Conservation (phyloP, 1,284 basidiomycete species). For the Malassezia brasiliensis region DNA sequence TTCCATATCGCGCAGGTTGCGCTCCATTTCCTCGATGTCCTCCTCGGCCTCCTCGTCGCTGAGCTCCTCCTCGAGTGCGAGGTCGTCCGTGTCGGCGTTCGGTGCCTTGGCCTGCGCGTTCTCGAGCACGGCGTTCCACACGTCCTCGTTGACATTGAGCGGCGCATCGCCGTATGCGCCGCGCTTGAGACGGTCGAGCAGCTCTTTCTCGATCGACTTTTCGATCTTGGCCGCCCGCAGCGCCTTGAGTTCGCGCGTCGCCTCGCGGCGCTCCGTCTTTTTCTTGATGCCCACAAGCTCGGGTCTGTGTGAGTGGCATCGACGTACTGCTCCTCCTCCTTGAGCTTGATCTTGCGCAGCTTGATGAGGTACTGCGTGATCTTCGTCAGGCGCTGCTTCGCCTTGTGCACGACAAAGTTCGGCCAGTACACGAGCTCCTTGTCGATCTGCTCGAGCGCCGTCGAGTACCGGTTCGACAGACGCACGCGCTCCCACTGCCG, state of each 20-base stretch:
- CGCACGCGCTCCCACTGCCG: slow-evolving; percentile 95
- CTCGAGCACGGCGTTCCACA: slow-evolving; percentile 64
- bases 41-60: slow-evolving; percentile 41
- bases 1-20: slow-evolving; percentile 31
- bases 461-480: slow-evolving; percentile 85
- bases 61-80: slow-evolving; percentile 41
- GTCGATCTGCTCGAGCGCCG: slow-evolving; percentile 72
- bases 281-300: slow-evolving; percentile 92
- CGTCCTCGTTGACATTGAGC: slow-evolving; percentile 92
- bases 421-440: slow-evolving; percentile 93
- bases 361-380: slow-evolving; percentile 99
- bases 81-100: slow-evolving; percentile 17
- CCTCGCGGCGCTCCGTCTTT: slow-evolving; percentile 90
- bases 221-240: slow-evolving; percentile 75
- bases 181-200: slow-evolving; percentile 84
- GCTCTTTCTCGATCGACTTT: slow-evolving; percentile 87
- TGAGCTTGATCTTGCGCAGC: slow-evolving; percentile 79
- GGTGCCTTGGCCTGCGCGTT: slow-evolving; percentile 17
- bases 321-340: slow-evolving; percentile 64
- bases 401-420: slow-evolving; percentile 92
- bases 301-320: slow-evolving; percentile 55
- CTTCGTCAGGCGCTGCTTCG: slow-evolving; percentile 96
- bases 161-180: slow-evolving; percentile 97
- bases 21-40: slow-evolving; percentile 37
- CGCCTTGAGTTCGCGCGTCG: slow-evolving; percentile 85